phyloP scores from a whole-genome alignment of 179 eudicot species.

The Carnegiea gigantea region DNA sequence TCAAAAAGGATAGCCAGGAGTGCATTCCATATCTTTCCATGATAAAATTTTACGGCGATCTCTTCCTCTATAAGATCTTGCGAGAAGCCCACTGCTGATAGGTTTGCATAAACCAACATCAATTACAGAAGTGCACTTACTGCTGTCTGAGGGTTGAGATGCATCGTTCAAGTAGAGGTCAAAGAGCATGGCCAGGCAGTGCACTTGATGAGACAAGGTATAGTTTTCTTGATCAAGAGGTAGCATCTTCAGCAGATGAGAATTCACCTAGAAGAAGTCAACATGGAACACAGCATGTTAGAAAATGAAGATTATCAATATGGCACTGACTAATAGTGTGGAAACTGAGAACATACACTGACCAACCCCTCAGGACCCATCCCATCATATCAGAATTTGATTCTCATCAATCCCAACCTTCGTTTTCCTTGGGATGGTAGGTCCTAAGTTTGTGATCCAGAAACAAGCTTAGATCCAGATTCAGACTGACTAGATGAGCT shows the following conservation, averaged over 20 bases:
- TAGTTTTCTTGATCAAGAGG: constrained; percentile 61
- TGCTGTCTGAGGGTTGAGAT: constrained; percentile 41
- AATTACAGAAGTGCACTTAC: constrained; percentile 46
- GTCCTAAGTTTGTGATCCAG: too few relatives aligned
- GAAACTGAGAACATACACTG: not conserved
- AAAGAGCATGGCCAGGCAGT: constrained; percentile 85
- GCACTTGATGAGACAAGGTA: constrained; percentile 71
- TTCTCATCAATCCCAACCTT: not conserved
- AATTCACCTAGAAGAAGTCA: constrained; percentile 57
- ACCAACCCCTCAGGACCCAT: not conserved
- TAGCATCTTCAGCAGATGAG: constrained; percentile 58
- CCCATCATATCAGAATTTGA: not conserved
- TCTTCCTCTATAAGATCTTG: constrained; percentile 83
- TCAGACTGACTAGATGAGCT: not conserved
- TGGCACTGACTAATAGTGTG: not conserved
- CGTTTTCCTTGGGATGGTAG: not conserved
- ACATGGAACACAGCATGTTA: not conserved
- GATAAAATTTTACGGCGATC: constrained; percentile 84
- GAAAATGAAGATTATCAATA: not conserved
- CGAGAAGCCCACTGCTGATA: constrained; percentile 53
- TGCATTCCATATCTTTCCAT: constrained; percentile 71
- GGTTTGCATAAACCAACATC: constrained; percentile 81
- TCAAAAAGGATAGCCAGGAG: constrained; percentile 69
- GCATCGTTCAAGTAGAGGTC: constrained; percentile 70
- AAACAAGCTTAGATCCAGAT: not conserved